These are phyloP conservation scores for Epichloe elymi DNA, from an alignment of 2,329 filamentous ascomycete genomes.

Conservation along the genomic window DNA sequence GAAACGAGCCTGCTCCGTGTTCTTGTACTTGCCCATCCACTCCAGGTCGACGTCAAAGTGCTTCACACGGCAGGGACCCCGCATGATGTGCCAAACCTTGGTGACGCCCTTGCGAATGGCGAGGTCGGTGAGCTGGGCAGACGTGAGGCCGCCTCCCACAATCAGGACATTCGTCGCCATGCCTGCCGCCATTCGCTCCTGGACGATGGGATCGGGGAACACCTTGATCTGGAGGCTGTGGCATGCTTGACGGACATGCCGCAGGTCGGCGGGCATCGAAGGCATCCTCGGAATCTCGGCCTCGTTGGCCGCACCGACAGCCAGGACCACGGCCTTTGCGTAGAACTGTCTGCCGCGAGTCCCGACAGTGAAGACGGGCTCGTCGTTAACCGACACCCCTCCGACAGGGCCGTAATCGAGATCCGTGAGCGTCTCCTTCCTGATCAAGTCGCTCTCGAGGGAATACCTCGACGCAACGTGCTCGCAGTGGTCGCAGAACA, in stretches of 20 bases:
- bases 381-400: slow-evolving; percentile 28
- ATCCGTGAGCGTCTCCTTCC: slow-evolving; percentile 45
- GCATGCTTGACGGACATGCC: slow-evolving; percentile 30
- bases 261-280: slow-evolving; percentile 15
- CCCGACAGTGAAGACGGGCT: slow-evolving; percentile 51
- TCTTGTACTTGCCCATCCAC: slow-evolving; percentile 76
- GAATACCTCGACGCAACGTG: slow-evolving; percentile 43
- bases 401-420: slow-evolving; percentile 43
- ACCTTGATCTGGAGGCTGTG: slow-evolving; percentile 52
- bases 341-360: slow-evolving; percentile 42
- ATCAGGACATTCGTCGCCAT: slow-evolving; percentile 51
- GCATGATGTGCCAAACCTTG: slow-evolving; percentile 59
- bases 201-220: slow-evolving; percentile 42
- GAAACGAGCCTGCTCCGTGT: slow-evolving; percentile 62
- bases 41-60: slow-evolving; percentile 64
- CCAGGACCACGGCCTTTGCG: slow-evolving; percentile 52
- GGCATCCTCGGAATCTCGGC: slow-evolving; percentile 33
- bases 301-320: slow-evolving; percentile 54
- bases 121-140: slow-evolving; percentile 58
- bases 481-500: slow-evolving; percentile 51
- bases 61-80: slow-evolving; percentile 48
- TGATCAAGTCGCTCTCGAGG: slow-evolving; percentile 35
- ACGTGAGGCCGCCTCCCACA: slow-evolving; percentile 63
- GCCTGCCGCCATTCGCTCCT: slow-evolving; percentile 35
- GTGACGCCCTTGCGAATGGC: slow-evolving; percentile 50